These are phyloP conservation scores for Lachancea sp. DNA, from an alignment of 805 yeast species.

Conservation along the genomic window DNA sequence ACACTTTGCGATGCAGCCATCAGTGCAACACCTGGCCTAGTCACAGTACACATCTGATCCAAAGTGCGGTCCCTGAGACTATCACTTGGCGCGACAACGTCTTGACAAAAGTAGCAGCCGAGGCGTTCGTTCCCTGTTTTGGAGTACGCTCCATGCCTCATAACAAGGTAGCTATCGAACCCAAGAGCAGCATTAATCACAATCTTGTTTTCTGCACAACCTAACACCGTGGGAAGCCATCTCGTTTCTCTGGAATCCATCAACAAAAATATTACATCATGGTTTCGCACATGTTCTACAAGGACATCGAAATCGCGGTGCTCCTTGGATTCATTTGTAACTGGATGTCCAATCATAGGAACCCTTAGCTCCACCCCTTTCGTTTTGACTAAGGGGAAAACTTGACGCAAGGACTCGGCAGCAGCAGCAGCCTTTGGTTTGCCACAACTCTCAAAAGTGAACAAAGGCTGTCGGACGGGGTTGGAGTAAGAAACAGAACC, in stretches of 20 bases:
- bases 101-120: conserved; percentile 96
- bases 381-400: conserved; percentile 73
- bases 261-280: conserved; percentile 72
- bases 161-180: conserved; percentile 85
- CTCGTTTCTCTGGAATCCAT: conserved; percentile 95
- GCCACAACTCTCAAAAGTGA: conserved; percentile 79
- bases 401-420: conserved; percentile 58
- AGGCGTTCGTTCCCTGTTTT: conserved; percentile 36
- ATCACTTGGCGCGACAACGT: conserved; percentile 89
- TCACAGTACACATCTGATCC: conserved; percentile 98
- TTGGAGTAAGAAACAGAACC: conserved; percentile 87
- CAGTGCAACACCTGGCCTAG: conserved; percentile 92
- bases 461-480: conserved; percentile 92
- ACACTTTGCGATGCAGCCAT: conserved; percentile 83
- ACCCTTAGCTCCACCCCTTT: conserved; percentile 63
- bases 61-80: conserved; percentile 80
- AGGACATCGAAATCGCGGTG: conserved; percentile 47
- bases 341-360: conserved; percentile 95
- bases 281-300: conserved; percentile 47
- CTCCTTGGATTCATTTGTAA: conserved; percentile 50
- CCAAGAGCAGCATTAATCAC: conserved; percentile 94
- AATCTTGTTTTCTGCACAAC: conserved; percentile 56
- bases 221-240: conserved; percentile 93
- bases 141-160: conserved; percentile 73
- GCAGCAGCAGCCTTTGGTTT: conserved; percentile 72